Evolutionary conservation across 2,329 filamentous ascomycete genomes (phyloP).

Genomic region (Penicillium sp.): DNA sequence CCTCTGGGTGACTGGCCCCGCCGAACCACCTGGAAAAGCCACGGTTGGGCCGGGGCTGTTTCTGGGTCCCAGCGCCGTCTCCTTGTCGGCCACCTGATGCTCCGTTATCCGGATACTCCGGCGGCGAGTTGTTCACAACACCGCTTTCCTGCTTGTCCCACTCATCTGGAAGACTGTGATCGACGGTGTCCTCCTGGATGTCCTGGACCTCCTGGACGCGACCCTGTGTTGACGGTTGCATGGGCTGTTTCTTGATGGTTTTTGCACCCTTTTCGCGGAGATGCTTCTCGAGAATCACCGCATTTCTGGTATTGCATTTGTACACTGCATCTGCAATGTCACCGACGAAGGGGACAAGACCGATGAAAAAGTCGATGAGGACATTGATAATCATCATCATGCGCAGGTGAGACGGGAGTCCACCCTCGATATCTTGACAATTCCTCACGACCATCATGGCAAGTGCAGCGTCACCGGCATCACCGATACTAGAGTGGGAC

Average conservation of each 20-base stretch:
- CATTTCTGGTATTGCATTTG: constrained; percentile 48
- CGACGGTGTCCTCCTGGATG: constrained; percentile 17
- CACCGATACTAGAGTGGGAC: constrained; percentile 58
- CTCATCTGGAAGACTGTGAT: constrained; percentile 39
- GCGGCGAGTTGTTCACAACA: constrained; percentile 22
- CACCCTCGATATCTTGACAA: constrained; percentile 70
- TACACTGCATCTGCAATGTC: constrained; percentile 47
- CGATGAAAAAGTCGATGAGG: constrained; percentile 46
- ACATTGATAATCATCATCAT: constrained; percentile 78
- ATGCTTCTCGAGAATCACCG: constrained; percentile 43
- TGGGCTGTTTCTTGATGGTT: constrained; percentile 24
- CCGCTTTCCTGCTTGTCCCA: constrained; percentile 35
- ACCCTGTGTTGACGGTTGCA: constrained; percentile 7
- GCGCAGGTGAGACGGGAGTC: constrained; percentile 56
- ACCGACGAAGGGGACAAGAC: constrained; percentile 50
- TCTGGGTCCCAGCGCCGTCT: constrained; percentile 5
- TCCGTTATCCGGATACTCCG: constrained; percentile 19
- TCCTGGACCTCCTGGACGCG: not conserved
- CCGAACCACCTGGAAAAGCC: constrained; percentile 30
- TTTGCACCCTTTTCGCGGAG: constrained; percentile 41
- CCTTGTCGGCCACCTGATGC: constrained; percentile 12
- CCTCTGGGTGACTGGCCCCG: constrained; percentile 23
- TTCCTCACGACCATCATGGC: constrained; percentile 70
- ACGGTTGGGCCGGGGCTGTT: constrained; percentile 21
- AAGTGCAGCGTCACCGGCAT: constrained; percentile 67